Percentiles rank a stretch among this genome's conserved stretches.
Conservation (phyloP, 2,329 filamentous ascomycete genomes). For the Stromatinia cepivora region DNA sequence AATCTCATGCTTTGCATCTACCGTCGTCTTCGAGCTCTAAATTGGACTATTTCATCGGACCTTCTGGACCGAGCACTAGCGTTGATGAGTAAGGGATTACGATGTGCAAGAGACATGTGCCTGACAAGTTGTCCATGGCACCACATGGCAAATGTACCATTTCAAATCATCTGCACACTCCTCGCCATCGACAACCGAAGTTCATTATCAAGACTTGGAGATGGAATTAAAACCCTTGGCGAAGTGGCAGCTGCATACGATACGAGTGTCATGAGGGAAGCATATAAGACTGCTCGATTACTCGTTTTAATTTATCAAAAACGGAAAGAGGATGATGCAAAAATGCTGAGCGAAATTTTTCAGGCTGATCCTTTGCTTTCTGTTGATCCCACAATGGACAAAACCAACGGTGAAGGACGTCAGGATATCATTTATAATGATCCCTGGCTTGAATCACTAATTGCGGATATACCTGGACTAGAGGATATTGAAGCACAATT, state of each 20-base stretch:
- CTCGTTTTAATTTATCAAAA: slow-evolving; percentile 17
- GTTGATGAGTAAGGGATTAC: neutral
- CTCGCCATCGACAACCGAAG: slow-evolving; percentile 25
- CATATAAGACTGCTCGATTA: slow-evolving; percentile 21
- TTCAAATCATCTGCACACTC: slow-evolving; percentile 26
- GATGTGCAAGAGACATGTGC: slow-evolving; percentile 13
- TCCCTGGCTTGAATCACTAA: slow-evolving; percentile 15
- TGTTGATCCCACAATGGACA: neutral
- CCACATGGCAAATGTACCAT: slow-evolving; percentile 27
- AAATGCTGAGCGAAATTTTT: neutral
- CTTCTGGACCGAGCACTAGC: neutral
- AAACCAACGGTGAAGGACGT: neutral
- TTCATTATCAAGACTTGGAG: slow-evolving; percentile 17
- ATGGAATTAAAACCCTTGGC: slow-evolving; percentile 24
- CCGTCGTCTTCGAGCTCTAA: slow-evolving; percentile 11
- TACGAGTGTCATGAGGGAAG: slow-evolving; percentile 18
- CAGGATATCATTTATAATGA: slow-evolving; percentile 7
- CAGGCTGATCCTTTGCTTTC: neutral
- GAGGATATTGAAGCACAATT: slow-evolving; percentile 12
- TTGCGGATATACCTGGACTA: slow-evolving; percentile 14
- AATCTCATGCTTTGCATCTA: slow-evolving; percentile 21
- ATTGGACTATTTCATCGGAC: neutral
- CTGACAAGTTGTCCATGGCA: slow-evolving; percentile 19
- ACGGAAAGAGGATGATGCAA: slow-evolving; percentile 17
- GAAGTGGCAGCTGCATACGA: slow-evolving; percentile 18